Base-by-base conservation (phyloP, 768 basidiomycete species). In the Suillus placidus region DNA sequence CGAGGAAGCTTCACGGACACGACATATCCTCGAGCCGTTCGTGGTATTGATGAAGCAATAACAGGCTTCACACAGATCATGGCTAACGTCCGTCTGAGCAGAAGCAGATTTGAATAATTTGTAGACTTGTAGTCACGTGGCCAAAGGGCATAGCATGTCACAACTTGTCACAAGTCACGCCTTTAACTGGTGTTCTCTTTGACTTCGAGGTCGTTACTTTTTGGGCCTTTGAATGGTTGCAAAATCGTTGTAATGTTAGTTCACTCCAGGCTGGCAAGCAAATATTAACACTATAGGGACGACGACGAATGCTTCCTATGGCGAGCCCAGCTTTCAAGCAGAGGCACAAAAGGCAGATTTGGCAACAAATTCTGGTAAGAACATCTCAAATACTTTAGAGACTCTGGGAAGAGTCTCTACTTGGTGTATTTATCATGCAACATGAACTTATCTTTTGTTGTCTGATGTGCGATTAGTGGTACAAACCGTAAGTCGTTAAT, bases 291-390 rank as follows among this genome's bases (percentile, higher is more conserved):
- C 61, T 65, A 61, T 69, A 88, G 87, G 86, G 90, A 92, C 74
- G 91, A 92, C 79, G 91, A 93, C 72, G 91, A n/a, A 93, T 76
- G 90, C 91, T 92, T 90, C 74, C 78, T 92, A 92, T 70, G 91
- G 91, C 64, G 84, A 84, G 66, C 79, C 86, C 51, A 69, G 20
- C 32, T 54, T 54, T 5, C 32, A 79, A 10, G 72, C 74, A 66
- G 65, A 78, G 52, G 73, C 77, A 62, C 64, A 76, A 58, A 73
- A 77, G 64, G 73, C 74, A 64, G 71, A 76, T 68, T 71, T 71
- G 63, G 66, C 71, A 67, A 75, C 77, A 54, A 34, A 32, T 56
- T 80, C 83, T 80, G 83, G 86, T 87, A 79, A 85, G 85, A 80
- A 66, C 70, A 67, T 68, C 73, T 71, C 70, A 69, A 69, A 70